These are phyloP conservation scores for Populus trichocarpa DNA, from an alignment of 441 rosid species.

Conservation along the genomic window DNA sequence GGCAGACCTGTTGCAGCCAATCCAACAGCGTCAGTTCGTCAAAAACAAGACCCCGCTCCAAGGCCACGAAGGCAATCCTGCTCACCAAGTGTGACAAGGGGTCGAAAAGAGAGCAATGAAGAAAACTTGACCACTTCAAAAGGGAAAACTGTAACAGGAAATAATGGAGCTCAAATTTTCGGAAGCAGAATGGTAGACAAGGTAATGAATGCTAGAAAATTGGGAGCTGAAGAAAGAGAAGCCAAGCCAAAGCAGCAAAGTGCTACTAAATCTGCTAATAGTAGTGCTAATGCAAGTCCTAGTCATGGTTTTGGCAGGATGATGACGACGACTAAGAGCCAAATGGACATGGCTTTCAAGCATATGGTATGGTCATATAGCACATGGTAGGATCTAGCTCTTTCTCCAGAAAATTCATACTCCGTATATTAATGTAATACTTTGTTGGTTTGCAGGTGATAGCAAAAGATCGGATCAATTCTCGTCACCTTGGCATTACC, in stretches of 20 bases:
- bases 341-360: slow-evolving; percentile 22
- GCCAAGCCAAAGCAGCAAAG: slow-evolving; percentile 16
- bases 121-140: not conserved
- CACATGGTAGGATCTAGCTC: too few relatives aligned
- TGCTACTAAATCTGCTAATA: not conserved
- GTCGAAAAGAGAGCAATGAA: slow-evolving; percentile 23
- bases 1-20: slow-evolving; percentile 25
- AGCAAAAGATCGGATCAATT: slow-evolving; percentile 15
- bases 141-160: slow-evolving; percentile 19
- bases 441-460: slow-evolving; percentile 17
- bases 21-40: not conserved
- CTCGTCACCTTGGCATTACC: not conserved
- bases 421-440: too few relatives aligned
- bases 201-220: slow-evolving; percentile 49
- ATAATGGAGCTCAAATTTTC: slow-evolving; percentile 27
- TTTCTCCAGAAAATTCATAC: too few relatives aligned
- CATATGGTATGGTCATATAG: slow-evolving; percentile 17
- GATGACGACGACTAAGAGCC: slow-evolving; percentile 12
- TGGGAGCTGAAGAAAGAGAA: slow-evolving; percentile 21
- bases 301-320: slow-evolving; percentile 18
- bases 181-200: slow-evolving; percentile 61
- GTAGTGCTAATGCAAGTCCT: not conserved
- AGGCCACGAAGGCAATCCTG: slow-evolving; percentile 38
- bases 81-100: slow-evolving; percentile 41
- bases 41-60: slow-evolving; percentile 13